These are phyloP conservation scores for Chlamydomonas reinhardtii DNA, from an alignment of 163 green algal genomes.

Conservation along the genomic window DNA sequence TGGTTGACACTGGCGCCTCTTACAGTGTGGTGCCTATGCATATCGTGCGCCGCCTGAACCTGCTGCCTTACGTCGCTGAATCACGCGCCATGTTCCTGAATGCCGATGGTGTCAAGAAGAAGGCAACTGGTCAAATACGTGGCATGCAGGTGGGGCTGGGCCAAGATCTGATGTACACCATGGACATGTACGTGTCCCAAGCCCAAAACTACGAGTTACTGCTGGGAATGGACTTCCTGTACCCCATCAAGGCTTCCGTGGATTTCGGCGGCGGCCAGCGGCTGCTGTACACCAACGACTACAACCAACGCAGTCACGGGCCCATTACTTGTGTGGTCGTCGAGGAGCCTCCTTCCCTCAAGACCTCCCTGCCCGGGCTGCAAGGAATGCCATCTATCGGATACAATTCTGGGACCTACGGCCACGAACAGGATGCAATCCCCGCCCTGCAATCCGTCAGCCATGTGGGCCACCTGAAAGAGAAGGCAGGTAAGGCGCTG, in stretches of 20 bases:
- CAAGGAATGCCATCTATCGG: no score
- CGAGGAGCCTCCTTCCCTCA: no score
- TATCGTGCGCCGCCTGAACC: background rate
- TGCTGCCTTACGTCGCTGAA: background rate
- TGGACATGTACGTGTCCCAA: background rate
- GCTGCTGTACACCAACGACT: constrained; percentile 10
- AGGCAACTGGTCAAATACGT: background rate
- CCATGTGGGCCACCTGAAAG: no score
- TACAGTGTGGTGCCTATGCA: background rate
- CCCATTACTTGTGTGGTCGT: background rate
- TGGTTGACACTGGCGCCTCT: background rate
- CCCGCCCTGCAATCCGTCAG: no score
- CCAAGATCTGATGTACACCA: background rate
- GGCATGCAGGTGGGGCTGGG: background rate
- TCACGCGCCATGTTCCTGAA: constrained; percentile 4
- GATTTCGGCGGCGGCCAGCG: background rate
- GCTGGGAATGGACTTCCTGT: constrained; percentile 22
- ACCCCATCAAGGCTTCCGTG: background rate
- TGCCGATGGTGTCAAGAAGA: background rate
- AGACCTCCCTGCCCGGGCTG: no score
- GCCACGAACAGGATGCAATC: no score
- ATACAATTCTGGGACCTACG: no score
- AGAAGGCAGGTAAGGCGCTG: no score
- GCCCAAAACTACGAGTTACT: constrained; percentile 15
- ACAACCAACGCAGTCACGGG: background rate